phyloP scores from a whole-genome alignment of 495 filamentous ascomycete genomes.

The Penicillium simplicissimum region DNA sequence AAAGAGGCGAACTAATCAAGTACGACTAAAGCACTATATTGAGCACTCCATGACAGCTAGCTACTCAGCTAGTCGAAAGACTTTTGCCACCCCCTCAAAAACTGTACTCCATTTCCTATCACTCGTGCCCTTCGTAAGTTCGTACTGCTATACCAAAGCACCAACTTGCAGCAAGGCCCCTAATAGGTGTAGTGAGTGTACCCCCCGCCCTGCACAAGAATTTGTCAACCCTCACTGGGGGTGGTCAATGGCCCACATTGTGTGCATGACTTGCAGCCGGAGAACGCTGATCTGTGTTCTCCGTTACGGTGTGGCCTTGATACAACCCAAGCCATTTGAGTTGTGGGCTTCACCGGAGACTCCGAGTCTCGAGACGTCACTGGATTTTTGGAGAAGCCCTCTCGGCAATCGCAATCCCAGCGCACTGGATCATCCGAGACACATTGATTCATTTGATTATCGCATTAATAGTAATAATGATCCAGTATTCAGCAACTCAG shows the following conservation, averaged over 20 bases:
- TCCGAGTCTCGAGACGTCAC: neutral
- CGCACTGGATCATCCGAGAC: slow-evolving; percentile 2
- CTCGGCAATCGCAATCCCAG: neutral
- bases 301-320: slow-evolving; percentile 14
- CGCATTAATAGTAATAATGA: no score
- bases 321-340: neutral
- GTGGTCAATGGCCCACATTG: slow-evolving; percentile 9
- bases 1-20: neutral
- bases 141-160: no score
- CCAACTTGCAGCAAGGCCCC: neutral
- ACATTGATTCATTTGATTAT: neutral
- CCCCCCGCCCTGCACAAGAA: slow-evolving; percentile 19
- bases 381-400: neutral
- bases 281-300: slow-evolving; percentile 20
- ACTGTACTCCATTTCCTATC: neutral
- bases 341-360: neutral
- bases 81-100: no score
- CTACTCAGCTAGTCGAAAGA: no score
- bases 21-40: neutral
- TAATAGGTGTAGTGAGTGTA: neutral
- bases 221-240: slow-evolving; percentile 20
- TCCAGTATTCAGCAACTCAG: no score
- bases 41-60: neutral
- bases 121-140: neutral
- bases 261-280: slow-evolving; percentile 25